Evolutionary conservation across 2,329 filamentous ascomycete species (phyloP).

Genomic region (Trichophyton schoenleinii): DNA sequence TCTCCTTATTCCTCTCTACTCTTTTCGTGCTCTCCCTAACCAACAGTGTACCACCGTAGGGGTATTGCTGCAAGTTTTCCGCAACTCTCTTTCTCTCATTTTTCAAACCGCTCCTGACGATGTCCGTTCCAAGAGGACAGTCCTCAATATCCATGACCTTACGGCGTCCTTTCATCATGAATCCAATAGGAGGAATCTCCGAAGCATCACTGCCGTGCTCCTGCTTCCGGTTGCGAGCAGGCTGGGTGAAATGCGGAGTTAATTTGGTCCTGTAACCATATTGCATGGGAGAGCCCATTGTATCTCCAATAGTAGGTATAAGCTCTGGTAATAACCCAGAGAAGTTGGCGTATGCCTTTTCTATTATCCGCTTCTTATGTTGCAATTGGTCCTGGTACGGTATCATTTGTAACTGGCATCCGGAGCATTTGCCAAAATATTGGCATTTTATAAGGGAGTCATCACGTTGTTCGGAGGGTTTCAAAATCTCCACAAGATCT

Average conservation of each 20-base stretch:
- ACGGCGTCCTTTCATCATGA: conserved; percentile 72
- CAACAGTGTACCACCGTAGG: conserved; percentile 73
- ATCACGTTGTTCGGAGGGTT: conserved; percentile 62
- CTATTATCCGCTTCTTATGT: conserved; percentile 74
- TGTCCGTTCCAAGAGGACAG: conserved; percentile 85
- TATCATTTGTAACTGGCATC: conserved; percentile 97
- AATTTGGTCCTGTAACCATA: conserved; percentile 95
- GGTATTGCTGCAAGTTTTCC: conserved; percentile 57
- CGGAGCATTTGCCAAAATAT: conserved; percentile 79
- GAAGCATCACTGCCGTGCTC: conserved; percentile 39
- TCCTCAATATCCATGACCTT: conserved; percentile 89
- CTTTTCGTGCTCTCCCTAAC: conserved; percentile 74
- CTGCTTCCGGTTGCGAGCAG: conserved; percentile 42
- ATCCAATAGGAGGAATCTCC: conserved; percentile 68
- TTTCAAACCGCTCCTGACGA: conserved; percentile 66
- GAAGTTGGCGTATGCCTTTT: conserved; percentile 87
- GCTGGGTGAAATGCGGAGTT: conserved; percentile 87
- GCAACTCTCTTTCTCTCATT: conserved; percentile 66
- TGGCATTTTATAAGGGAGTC: conserved; percentile 64
- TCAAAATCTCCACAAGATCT: conserved; percentile 68
- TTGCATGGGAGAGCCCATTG: conserved; percentile 77
- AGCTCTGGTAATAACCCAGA: conserved; percentile 64
- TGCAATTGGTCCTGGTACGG: conserved; percentile 73
- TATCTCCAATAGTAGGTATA: conserved; percentile 65
- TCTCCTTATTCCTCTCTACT: conserved; percentile 16